Evolutionary conservation across 2,329 filamentous ascomycete species (phyloP).

Genomic region (Aspergillus unguis): DNA sequence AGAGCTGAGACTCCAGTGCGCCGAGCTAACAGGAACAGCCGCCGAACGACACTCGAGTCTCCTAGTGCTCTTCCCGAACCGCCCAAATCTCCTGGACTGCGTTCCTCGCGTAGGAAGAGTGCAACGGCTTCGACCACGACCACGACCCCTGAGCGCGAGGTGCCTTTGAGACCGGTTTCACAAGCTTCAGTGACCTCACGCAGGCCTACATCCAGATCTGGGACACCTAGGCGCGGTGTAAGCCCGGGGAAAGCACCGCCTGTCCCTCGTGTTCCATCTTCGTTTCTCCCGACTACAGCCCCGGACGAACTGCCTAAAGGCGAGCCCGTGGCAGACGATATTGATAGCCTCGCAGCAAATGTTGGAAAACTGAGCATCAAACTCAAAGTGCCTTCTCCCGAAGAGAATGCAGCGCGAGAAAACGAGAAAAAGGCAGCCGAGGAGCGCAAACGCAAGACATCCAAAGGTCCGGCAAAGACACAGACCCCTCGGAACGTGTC

Average conservation of each 20-base stretch:
- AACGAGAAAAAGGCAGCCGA: constrained; percentile 43
- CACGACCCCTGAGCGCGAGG: constrained; percentile 7
- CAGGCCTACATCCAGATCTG: constrained; percentile 54
- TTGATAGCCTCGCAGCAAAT: constrained; percentile 52
- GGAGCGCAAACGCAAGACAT: constrained; percentile 39
- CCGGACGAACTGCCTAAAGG: neutral
- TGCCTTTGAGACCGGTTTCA: constrained; percentile 12
- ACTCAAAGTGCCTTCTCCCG: constrained; percentile 55
- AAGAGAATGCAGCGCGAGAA: constrained; percentile 55
- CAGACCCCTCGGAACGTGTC: constrained; percentile 33
- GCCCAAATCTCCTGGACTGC: constrained; percentile 23
- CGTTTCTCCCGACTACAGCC: constrained; percentile 22
- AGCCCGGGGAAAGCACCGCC: constrained; percentile 40
- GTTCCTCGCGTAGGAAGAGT: constrained; percentile 29
- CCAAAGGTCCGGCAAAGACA: constrained; percentile 17
- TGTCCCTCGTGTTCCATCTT: constrained; percentile 42
- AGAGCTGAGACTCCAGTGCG: constrained; percentile 55
- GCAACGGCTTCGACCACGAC: constrained; percentile 14
- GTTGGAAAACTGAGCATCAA: constrained; percentile 56
- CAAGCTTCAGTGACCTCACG: constrained; percentile 41
- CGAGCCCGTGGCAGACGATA: constrained; percentile 28
- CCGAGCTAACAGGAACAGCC: constrained; percentile 46
- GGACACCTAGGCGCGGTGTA: constrained; percentile 33
- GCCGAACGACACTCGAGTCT: constrained; percentile 62
- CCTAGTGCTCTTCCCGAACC: constrained; percentile 45